These are phyloP conservation scores for Candida patagonica DNA, from an alignment of 805 yeast genomes.

Conservation along the genomic window DNA sequence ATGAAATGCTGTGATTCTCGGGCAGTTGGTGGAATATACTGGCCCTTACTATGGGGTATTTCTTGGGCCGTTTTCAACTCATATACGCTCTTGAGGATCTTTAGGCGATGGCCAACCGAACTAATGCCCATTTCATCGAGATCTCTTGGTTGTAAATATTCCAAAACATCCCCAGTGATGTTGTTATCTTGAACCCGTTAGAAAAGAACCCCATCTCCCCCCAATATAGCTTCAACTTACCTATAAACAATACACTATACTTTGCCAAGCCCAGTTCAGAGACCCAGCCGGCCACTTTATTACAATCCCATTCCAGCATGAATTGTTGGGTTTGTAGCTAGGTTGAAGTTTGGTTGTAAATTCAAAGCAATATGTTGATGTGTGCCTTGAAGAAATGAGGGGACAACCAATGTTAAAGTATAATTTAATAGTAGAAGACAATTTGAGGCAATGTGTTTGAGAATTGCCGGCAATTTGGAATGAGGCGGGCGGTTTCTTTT, in stretches of 20 bases:
- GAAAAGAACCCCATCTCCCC: background rate
- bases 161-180: slow-evolving; percentile 64
- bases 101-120: slow-evolving; percentile 46
- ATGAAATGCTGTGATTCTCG: slow-evolving; percentile 13
- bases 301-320: slow-evolving; percentile 18
- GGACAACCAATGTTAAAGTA: too few relatives aligned
- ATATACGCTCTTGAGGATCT: slow-evolving; percentile 50
- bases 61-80: slow-evolving; percentile 33
- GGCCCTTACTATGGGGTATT: slow-evolving; percentile 14
- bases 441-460: too few relatives aligned
- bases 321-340: too few relatives aligned
- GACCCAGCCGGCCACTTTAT: slow-evolving; percentile 17
- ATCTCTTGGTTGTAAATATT: slow-evolving; percentile 60
- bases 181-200: slow-evolving; percentile 43
- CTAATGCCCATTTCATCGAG: slow-evolving; percentile 62
- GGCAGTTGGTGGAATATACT: slow-evolving; percentile 28
- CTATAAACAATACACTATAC: slow-evolving; percentile 15
- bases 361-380: too few relatives aligned
- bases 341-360: too few relatives aligned
- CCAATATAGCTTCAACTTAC: slow-evolving; percentile 3
- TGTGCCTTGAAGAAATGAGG: too few relatives aligned
- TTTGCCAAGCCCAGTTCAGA: slow-evolving; percentile 15
- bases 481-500: too few relatives aligned
- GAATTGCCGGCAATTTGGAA: too few relatives aligned
- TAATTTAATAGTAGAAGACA: too few relatives aligned